A percentile compares a stretch with the other conserved stretches of the same genome.
Evolutionary conservation across 1,284 basidiomycete genomes (phyloP).

Genomic region (Austropuccinia psidii): DNA sequence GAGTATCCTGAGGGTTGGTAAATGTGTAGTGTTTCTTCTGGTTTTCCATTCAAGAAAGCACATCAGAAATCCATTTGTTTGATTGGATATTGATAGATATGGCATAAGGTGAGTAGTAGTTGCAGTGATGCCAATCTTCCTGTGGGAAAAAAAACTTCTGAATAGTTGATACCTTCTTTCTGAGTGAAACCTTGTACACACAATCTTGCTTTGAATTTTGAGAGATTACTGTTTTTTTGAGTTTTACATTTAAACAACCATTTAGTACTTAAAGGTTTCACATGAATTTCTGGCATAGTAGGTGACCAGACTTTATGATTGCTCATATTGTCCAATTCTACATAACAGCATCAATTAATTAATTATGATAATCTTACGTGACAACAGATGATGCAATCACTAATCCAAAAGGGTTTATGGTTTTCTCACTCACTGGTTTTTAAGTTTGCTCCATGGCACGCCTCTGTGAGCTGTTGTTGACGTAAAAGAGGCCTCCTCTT

Average conservation of each 20-base stretch:
- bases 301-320: not conserved
- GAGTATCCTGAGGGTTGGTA: not conserved
- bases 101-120: not conserved
- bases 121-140: not conserved
- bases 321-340: not conserved
- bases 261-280: not conserved
- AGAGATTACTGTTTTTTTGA: not conserved
- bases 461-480: not conserved
- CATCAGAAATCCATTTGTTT: not conserved
- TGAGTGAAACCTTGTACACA: constrained; percentile 4
- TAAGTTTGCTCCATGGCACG: not conserved
- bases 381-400: too few relatives aligned
- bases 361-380: too few relatives aligned
- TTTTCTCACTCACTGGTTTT: not conserved
- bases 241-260: not conserved
- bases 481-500: not conserved
- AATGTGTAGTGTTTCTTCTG: not conserved
- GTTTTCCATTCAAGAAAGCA: constrained; percentile 6
- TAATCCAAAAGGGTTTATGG: too few relatives aligned
- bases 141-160: not conserved
- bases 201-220: constrained; percentile 11
- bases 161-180: constrained; percentile 1
- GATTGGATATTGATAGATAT: not conserved
- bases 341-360: too few relatives aligned
- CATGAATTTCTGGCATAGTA: too few relatives aligned